phyloP scores from a whole-genome alignment of 345 rosid genomes.

The Anastatica hierochuntica region DNA sequence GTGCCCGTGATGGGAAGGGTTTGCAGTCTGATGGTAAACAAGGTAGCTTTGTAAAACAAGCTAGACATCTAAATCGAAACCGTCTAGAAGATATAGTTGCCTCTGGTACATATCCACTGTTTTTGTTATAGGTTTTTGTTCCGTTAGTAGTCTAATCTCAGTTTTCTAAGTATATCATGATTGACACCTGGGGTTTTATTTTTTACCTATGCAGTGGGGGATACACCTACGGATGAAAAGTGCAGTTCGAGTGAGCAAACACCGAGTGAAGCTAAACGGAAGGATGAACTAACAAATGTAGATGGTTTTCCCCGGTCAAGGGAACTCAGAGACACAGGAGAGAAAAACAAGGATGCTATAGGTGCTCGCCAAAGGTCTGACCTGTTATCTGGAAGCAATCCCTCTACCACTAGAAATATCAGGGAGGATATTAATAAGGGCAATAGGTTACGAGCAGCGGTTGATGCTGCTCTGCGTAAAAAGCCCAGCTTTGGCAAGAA shows the following conservation, averaged over 20 bases:
- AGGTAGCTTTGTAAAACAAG: constrained; percentile 41
- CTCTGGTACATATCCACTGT: constrained; percentile 42
- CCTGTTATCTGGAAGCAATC: constrained; percentile 25
- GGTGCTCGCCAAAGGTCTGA: constrained; percentile 34
- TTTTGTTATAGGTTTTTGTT: not conserved
- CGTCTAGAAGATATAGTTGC: constrained; percentile 38
- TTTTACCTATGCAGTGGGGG: constrained; percentile 38
- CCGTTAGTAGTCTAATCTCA: not conserved
- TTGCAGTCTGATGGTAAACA: constrained; percentile 48
- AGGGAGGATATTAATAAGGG: constrained; percentile 42
- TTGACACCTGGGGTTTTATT: not conserved
- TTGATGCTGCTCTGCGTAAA: constrained; percentile 69
- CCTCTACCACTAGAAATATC: constrained; percentile 30
- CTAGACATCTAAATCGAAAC: constrained; percentile 37
- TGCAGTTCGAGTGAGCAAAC: constrained; percentile 37
- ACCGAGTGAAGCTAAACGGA: constrained; percentile 36
- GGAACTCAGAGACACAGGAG: constrained; percentile 42
- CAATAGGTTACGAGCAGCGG: constrained; percentile 64
- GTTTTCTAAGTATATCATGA: constrained; percentile 3
- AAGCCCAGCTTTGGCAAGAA: constrained; percentile 58
- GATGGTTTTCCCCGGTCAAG: constrained; percentile 41
- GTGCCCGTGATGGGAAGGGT: constrained; percentile 44
- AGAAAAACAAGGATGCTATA: constrained; percentile 41
- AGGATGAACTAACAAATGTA: constrained; percentile 41
- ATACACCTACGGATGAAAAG: constrained; percentile 31